Evolutionary conservation across 1,284 basidiomycete genomes (phyloP), one percentile per base, ranked within the genome.

Genomic region (Ceratobasidium sp.): DNA sequence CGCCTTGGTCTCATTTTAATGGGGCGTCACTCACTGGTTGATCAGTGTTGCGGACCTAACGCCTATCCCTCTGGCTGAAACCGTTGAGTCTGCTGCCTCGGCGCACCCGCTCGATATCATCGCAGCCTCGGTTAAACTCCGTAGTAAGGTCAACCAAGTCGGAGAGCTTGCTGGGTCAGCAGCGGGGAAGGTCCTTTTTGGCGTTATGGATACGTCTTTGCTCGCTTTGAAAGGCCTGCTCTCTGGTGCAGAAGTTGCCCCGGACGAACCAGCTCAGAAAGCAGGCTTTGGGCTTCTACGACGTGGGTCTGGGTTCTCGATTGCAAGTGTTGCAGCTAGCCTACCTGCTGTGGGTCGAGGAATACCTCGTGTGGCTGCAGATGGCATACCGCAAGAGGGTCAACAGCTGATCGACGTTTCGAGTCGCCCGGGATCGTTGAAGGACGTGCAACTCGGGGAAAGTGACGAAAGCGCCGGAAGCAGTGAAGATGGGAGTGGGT

Each of bases 141-240:
- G 92, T n/a, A 91, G 92, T 2, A 87, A 92, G 53, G 90, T 96
- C 11, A 91, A 90, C 78, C 91, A 91, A 80, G 93, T 96, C 1
- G 93, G 94, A 76, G 92, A 92, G 15, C 87, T 96, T 44, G 89
- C 93, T 0, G 93, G 89, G 11, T 92, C 92, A 0, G 67, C 67
- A 60, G 94, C 95, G 15, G 94, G 94, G 81, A 95, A 94, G 80
- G 93, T 95, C 75, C 86, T 96, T 67, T 90, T 87, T 0, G 94
- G 93, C 24, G 94, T 96, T 48, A 91, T 96, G 65, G 95, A 96
- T 80, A 90, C 93, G 0, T 94, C 89, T 14, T 89, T 96, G 82
- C 92, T 92, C 11, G 92, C 95, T 57, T 85, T 96, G 1, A 88
- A 92, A 19, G 90, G 93, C 0, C 84, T 96, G 22, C 82, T 86